Evolutionary conservation across 2,329 filamentous ascomycete species (phyloP).

Genomic region (Aspergillus ibericus): DNA sequence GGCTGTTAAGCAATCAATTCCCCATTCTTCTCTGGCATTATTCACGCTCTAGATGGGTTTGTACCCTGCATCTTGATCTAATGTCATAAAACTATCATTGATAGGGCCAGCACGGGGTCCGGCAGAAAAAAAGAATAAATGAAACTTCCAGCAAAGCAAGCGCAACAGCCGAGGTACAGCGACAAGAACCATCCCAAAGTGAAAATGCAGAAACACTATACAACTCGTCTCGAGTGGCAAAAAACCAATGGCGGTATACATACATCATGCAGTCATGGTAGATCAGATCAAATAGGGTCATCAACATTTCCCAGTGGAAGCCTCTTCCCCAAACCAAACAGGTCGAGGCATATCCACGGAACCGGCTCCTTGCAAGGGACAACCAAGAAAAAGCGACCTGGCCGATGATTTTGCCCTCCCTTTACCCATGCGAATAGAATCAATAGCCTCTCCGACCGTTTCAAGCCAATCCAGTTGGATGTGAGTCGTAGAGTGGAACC

Average conservation of each 20-base stretch:
- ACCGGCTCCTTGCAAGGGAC: background rate
- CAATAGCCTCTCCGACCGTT: conserved; percentile 24
- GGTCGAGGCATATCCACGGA: background rate
- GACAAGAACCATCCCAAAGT: conserved; percentile 14
- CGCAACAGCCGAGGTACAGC: conserved; percentile 3
- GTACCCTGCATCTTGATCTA: background rate
- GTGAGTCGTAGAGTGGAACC: conserved; percentile 24
- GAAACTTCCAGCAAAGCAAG: background rate
- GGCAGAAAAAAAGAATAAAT: background rate
- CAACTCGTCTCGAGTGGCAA: conserved; percentile 20
- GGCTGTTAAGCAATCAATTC: background rate
- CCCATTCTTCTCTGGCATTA: background rate
- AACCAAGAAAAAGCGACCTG: conserved; percentile 4
- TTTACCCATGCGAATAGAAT: conserved; percentile 9
- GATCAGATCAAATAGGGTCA: conserved; percentile 13
- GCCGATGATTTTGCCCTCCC: conserved; percentile 1
- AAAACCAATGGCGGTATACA: conserved; percentile 31
- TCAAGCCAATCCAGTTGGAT: conserved; percentile 34
- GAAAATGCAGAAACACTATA: conserved; percentile 23
- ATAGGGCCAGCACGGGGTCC: background rate
- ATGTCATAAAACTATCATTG: background rate
- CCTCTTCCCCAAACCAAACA: background rate
- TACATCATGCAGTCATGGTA: conserved; percentile 40
- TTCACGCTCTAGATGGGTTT: background rate
- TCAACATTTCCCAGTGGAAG: conserved; percentile 15